phyloP scores from a whole-genome alignment of 106 monocot genomes.

The Acanthochlamys bracteata region DNA sequence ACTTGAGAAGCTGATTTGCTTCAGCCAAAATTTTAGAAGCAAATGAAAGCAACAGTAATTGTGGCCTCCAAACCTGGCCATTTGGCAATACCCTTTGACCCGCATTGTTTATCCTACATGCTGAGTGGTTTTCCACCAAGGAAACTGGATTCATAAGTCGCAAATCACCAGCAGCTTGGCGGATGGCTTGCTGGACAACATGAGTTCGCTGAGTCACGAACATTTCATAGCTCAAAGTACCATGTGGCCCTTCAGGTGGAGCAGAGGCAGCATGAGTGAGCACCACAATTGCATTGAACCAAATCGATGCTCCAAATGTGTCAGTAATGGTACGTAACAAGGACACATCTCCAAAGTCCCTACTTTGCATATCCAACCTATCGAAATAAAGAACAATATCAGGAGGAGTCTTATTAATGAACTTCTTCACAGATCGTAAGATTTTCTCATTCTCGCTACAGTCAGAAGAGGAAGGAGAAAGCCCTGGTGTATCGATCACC shows the following conservation, averaged over 20 bases:
- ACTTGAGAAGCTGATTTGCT: conserved; percentile 80
- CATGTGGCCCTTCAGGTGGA: conserved; percentile 83
- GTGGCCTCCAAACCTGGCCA: conserved; percentile 97
- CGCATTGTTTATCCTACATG: conserved; percentile 88
- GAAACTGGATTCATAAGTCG: conserved; percentile 94
- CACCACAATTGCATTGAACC: conserved; percentile 99
- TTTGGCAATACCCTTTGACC: conserved; percentile 97
- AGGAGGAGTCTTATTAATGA: conserved; percentile 68
- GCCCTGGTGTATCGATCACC: conserved; percentile 93
- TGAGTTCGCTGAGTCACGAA: conserved; percentile 94
- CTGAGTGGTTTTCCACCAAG: conserved; percentile 90
- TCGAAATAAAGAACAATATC: conserved; percentile 97
- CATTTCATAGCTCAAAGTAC: conserved; percentile 91
- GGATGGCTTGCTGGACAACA: conserved; percentile 91
- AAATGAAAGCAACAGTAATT: conserved; percentile 83
- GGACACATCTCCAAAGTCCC: conserved; percentile 78
- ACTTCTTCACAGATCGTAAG: conserved; percentile 56
- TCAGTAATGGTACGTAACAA: conserved; percentile 66
- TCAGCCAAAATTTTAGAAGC: conserved; percentile 94
- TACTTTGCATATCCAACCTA: conserved; percentile 85
- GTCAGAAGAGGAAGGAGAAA: conserved; percentile 59
- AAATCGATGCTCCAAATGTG: conserved; percentile 82
- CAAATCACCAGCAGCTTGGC: conserved; percentile 82
- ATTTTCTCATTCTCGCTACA: conserved; percentile 66
- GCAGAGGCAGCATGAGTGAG: conserved; percentile 97